Evolutionary conservation across 108 stramenopile species (phyloP).

Genomic region (Epipyxis sp.): DNA sequence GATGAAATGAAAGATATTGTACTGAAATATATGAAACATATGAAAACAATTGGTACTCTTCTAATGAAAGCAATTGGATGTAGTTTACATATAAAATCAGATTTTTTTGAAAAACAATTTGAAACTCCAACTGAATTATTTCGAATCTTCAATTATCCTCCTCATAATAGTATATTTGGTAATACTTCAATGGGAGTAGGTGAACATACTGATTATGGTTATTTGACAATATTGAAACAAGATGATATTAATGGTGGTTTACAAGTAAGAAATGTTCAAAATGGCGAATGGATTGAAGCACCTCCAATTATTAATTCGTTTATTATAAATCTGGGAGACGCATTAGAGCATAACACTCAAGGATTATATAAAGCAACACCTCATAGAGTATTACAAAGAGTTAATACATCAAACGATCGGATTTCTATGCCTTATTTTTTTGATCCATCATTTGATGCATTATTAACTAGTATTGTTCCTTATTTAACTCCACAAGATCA

Average conservation of each 20-base stretch:
- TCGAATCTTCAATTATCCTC: conserved; percentile 24
- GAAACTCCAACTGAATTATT: background rate
- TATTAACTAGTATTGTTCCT: background rate
- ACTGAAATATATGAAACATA: background rate
- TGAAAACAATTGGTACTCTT: background rate
- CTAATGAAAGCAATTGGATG: background rate
- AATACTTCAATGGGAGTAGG: background rate
- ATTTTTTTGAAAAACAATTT: conserved; percentile 4
- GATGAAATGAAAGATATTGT: conserved; percentile 3
- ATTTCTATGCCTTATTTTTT: conserved; percentile 18
- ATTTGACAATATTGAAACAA: conserved; percentile 15
- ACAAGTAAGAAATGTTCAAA: background rate
- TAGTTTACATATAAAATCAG: background rate
- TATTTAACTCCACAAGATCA: background rate
- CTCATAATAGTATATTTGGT: background rate
- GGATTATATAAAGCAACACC: conserved; percentile 6
- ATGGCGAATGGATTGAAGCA: conserved; percentile 13
- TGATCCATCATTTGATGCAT: conserved; percentile 16
- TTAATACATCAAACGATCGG: background rate
- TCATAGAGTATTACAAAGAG: conserved; percentile 10
- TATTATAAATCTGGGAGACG: conserved; percentile 19
- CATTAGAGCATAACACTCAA: background rate
- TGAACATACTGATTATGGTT: conserved; percentile 26
- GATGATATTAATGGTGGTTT: background rate
- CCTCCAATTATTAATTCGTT: background rate